A percentile compares a stretch with the other conserved stretches of the same genome.
phyloP scores from a whole-genome alignment of 768 basidiomycete genomes.

The Naematelia encephala region DNA sequence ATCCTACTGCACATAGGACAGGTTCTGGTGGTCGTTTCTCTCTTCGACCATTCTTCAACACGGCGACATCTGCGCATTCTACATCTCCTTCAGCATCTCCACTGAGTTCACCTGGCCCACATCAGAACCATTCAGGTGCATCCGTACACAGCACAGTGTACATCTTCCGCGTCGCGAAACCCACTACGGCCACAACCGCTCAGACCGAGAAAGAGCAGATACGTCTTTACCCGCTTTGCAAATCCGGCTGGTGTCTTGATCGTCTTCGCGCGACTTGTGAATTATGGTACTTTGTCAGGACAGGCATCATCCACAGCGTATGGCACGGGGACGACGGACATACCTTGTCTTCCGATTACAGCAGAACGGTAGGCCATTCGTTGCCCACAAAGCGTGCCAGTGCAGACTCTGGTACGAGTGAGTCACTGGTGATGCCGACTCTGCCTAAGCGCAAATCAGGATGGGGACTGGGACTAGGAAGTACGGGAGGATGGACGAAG shows the following conservation, averaged over 20 bases:
- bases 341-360: conserved; percentile 10
- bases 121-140: not conserved
- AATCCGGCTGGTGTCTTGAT: conserved; percentile 77
- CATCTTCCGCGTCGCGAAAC: conserved; percentile 50
- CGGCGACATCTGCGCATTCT: conserved; percentile 34
- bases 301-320: conserved; percentile 73
- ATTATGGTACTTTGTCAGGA: conserved; percentile 82
- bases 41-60: conserved; percentile 50
- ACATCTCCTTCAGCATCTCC: conserved; percentile 32
- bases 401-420: not conserved
- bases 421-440: not conserved
- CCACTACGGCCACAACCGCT: conserved; percentile 11
- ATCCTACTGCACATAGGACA: conserved; percentile 56
- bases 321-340: conserved; percentile 72
- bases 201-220: conserved; percentile 26
- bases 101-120: conserved; percentile 29
- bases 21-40: conserved; percentile 48
- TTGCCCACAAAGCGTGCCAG: not conserved
- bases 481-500: conserved; percentile 21
- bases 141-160: conserved; percentile 35
- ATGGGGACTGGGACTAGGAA: conserved; percentile 35
- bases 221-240: conserved; percentile 69
- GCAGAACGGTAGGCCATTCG: not conserved
- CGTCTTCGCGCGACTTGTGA: conserved; percentile 83
- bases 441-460: conserved; percentile 24